A percentile compares a stretch with the other conserved stretches of the same genome.
These are phyloP conservation scores for Syncephalastrum sp. DNA, from an alignment of 371 early-diverging fungal genomes.

Conservation along the genomic window DNA sequence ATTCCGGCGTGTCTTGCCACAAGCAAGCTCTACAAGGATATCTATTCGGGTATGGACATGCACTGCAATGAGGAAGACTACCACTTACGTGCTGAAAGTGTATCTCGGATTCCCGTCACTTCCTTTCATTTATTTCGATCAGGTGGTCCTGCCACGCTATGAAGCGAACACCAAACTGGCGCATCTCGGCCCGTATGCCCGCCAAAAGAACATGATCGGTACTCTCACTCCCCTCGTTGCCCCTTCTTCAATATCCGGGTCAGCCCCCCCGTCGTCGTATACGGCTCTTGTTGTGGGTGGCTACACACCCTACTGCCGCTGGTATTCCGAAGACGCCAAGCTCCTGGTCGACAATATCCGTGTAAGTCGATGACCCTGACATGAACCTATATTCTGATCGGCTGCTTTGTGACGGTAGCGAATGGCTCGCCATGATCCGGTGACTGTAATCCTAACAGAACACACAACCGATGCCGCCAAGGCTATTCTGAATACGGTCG, in stretches of 20 bases:
- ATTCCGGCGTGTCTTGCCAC: slow-evolving; percentile 34
- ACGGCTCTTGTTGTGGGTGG: slow-evolving; percentile 40
- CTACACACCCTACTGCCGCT: slow-evolving; percentile 36
- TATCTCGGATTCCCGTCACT: slow-evolving; percentile 43
- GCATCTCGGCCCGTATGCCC: slow-evolving; percentile 40
- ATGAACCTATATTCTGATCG: not conserved
- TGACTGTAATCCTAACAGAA: slow-evolving; percentile 39
- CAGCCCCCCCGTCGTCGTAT: no score
- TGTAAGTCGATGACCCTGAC: slow-evolving; percentile 12
- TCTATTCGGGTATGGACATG: slow-evolving; percentile 25
- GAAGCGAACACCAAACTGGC: slow-evolving; percentile 47
- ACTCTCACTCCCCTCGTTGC: slow-evolving; percentile 8
- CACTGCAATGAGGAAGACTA: not conserved
- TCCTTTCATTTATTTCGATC: slow-evolving; percentile 47
- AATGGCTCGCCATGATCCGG: slow-evolving; percentile 20
- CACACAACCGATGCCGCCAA: slow-evolving; percentile 25
- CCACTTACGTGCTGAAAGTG: slow-evolving; percentile 15
- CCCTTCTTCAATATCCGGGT: no score
- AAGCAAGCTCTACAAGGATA: slow-evolving; percentile 11
- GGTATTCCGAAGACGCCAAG: slow-evolving; percentile 48
- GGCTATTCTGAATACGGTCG: no score
- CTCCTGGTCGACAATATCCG: slow-evolving; percentile 33
- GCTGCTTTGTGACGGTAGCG: slow-evolving; percentile 21
- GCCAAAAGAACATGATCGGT: slow-evolving; percentile 42
- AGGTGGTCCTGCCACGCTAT: slow-evolving; percentile 42